Base-by-base conservation (phyloP, 148 eudicot genomes). In the Simmondsia chinensis region DNA sequence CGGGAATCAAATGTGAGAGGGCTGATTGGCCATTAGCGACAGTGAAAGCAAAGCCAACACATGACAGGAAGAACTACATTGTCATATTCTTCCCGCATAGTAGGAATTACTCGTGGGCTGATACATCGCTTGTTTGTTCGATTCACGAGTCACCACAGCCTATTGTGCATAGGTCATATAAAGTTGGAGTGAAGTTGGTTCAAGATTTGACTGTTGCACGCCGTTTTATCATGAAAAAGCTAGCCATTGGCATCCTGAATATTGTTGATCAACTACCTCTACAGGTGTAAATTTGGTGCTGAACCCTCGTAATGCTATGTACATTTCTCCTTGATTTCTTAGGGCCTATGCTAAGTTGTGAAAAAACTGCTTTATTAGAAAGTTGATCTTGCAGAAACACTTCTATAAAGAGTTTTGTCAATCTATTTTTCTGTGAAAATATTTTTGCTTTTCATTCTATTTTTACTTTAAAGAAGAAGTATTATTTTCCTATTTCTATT, bases 21-120 rank as follows among this genome's bases (percentile, higher is more conserved):
- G 79, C 71, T 59, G 99, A 93, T 44, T 93, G 99, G 96, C 99
- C 99, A 36, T 65, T 86, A 54, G 64, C 85, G 33, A 75, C 84
- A 22, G 57, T 82, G 48, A 86, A 72, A 75, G 96, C 87, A 32
- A 93, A 77, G 74, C 99, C 99, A 33, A 86, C 83, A 41, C 87
- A 80, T 59, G 94, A 63, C 57, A 66, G 86, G 66, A 93, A 93
- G 73, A 79, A 68, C 38, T 93, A 93, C 60, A 62, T 93, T 50
- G 83, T 93, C 43, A 71, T 93, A 63, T 93, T 82, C 58, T 86
- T 93, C 45, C 99, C 96, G 0, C 75, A 70, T 50, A 68, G 64
- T 12, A 86, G 73, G 54, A 75, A 80, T 44, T 93, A 82, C 66
- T 82, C 82, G 35, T 93, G 99, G 99, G 99, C 79, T 17, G 99